Base-by-base conservation (phyloP, 331 rosid species). In the Acacia concinna region DNA sequence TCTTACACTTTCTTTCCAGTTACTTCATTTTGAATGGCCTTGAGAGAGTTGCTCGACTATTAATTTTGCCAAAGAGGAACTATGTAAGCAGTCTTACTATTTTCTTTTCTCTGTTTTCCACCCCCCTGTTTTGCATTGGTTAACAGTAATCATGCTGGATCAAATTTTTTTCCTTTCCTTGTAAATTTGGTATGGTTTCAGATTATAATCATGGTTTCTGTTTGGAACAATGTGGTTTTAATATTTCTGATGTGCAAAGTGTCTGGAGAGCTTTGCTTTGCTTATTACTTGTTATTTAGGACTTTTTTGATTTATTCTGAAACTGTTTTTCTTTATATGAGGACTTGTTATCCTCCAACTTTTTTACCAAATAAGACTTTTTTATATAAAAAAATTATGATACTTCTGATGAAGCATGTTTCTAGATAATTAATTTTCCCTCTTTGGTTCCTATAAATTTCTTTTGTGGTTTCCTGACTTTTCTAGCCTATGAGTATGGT, bases 11-110 rank as follows among this genome's bases (percentile, higher is more conserved):
- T 70, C 69, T 68, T 85, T 84, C 54, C 90, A 96, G 99, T 63
- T 96, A 96, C 89, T 96, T 96, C 85, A 72, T 96, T 69, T 64
- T 88, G 90, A 96, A 93, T 83, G 99, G 99, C 85, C 87, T 91
- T 69, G 99, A 93, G 89, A 90, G 98, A 85, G 97, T 90, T 84
- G 86, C 91, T 84, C 94, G 99, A 23, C 92, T 90, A 41, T 57
- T 95, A 74, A 95, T 95, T 85, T 9, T 88, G 78, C 99, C 94
- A n/a, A 95, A 95, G 90, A 81, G 96, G 78, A 95, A 95, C 80
- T 90, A 91, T 79, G 99, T 95, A 90, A 91, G 97, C 49, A 85
- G 35, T 38, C 84, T 47, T 54, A 20, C 41, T 18, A 1, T 49
- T 49, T 49, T 18, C 8, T 15, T 43, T 70, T 78, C 52, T 68